Evolutionary conservation across 2,329 filamentous ascomycete genomes (phyloP).

Genomic region (Fusarium nisikadoi): DNA sequence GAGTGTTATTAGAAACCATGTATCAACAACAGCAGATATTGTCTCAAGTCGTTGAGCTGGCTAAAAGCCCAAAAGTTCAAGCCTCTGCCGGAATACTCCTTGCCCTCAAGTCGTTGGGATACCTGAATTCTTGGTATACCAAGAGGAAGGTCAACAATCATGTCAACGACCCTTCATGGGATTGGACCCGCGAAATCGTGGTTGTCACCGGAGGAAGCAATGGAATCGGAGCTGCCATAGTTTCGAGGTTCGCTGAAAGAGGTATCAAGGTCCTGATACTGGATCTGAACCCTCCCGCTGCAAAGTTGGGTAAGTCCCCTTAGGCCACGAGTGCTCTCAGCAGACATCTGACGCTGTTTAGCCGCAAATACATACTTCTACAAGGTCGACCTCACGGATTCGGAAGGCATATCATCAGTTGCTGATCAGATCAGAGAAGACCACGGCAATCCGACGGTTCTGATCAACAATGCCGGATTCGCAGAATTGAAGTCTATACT

Average conservation of each 20-base stretch:
- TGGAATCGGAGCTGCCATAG: not conserved
- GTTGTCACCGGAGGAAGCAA: not conserved
- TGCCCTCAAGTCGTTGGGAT: not conserved
- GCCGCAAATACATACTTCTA: not conserved
- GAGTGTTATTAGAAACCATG: accelerated
- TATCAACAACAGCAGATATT: not conserved
- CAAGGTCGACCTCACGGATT: not conserved
- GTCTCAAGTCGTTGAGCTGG: not conserved
- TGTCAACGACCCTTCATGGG: not conserved
- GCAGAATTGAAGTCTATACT: not conserved
- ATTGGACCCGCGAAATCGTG: not conserved
- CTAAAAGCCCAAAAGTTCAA: not conserved
- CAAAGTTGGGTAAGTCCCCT: not conserved
- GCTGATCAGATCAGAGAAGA: not conserved
- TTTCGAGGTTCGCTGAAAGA: not conserved
- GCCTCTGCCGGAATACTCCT: not conserved
- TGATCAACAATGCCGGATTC: not conserved
- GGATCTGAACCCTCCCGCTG: not conserved
- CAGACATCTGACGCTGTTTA: not conserved
- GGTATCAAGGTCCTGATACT: not conserved
- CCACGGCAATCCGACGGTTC: not conserved
- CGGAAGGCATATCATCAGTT: not conserved
- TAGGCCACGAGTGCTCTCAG: not conserved
- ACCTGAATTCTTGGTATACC: not conserved
- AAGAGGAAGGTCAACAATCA: not conserved